Base-by-base conservation (phyloP, 208 protist genomes). In the Trypanosoma avium region DNA sequence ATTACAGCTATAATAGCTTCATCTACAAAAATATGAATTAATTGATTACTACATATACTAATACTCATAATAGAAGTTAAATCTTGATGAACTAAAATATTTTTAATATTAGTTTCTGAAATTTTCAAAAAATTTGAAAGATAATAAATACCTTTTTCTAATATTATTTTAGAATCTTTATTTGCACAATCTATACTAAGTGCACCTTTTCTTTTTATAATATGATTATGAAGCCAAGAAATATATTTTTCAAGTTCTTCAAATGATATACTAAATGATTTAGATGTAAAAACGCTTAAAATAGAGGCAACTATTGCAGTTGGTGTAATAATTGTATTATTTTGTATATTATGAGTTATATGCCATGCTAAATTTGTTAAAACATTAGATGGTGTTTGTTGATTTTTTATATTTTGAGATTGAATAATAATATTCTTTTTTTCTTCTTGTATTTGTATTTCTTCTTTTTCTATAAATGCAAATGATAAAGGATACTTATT, bases 21-120 rank as follows among this genome's bases (percentile, higher is more conserved):
- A 50, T 95, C 84, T 6, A 88, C 50, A 70, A 94, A 95, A 32
- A 92, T 40, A 56, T 97, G 91, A 64, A 97, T 82, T 35, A 97
- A 75, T 62, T 97, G 88, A 67, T 95, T 97, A 13, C 82, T 84
- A 61, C 69, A 86, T 24, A 94, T 95, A 56, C 80, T 79, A 43
- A 94, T 57, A 1, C 70, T 79, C 12, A 92, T 63, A 9, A 67
- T 77, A 5, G 85, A 75, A 9, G 63, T 67, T 6, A 79, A 49
- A 24, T 81, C 73, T 19, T 71, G 61, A 9, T 49, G 61, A 66
- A 83, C 75, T 13, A 48, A 35, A 7, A 90, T 67, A n/a, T n/a
- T n/a, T 6, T 35, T 48, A 13, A 13, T 32, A 22, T 48, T 43
- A 32, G 57, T 52, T 4, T 47, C 47, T n/a, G 17, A 54, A 43